These are phyloP conservation scores for Areca catechu DNA, from an alignment of 176 grass and related monocot species.

Conservation along the genomic window DNA sequence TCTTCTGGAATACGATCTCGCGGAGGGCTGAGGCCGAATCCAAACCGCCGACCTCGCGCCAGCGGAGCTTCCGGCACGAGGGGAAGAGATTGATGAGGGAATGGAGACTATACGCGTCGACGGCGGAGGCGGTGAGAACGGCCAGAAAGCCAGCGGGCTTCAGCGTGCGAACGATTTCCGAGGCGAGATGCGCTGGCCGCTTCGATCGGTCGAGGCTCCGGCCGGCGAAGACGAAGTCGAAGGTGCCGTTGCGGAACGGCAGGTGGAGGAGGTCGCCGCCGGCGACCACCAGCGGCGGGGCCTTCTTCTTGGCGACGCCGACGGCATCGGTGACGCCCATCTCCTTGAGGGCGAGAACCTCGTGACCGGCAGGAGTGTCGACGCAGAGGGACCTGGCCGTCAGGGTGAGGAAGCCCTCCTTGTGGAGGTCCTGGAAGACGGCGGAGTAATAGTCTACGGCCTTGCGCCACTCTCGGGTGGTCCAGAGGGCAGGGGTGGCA, in stretches of 20 bases:
- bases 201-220: conserved; percentile 34
- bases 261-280: conserved; percentile 13
- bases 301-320: conserved; percentile 41
- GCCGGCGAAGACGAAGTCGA: conserved; percentile 49
- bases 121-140: conserved; percentile 39
- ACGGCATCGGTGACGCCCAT: conserved; percentile 44
- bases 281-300: conserved; percentile 38
- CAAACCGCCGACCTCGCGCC: conserved; percentile 21
- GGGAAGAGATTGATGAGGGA: conserved; percentile 45
- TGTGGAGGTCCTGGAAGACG: conserved; percentile 29
- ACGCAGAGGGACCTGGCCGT: conserved; percentile 41
- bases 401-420: conserved; percentile 36
- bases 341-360: conserved; percentile 59
- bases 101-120: conserved; percentile 41
- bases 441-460: conserved; percentile 39
- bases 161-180: conserved; percentile 39
- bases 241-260: conserved; percentile 32
- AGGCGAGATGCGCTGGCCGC: conserved; percentile 28
- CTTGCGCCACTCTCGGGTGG: conserved; percentile 44
- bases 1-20: conserved; percentile 52
- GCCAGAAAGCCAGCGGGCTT: conserved; percentile 42
- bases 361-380: conserved; percentile 21
- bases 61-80: conserved; percentile 24
- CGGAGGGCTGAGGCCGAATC: conserved; percentile 20
- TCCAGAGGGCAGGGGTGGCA: conserved; percentile 31